These are phyloP conservation scores for Heimioporus sp. DNA, from an alignment of 768 basidiomycete species.

Conservation along the genomic window DNA sequence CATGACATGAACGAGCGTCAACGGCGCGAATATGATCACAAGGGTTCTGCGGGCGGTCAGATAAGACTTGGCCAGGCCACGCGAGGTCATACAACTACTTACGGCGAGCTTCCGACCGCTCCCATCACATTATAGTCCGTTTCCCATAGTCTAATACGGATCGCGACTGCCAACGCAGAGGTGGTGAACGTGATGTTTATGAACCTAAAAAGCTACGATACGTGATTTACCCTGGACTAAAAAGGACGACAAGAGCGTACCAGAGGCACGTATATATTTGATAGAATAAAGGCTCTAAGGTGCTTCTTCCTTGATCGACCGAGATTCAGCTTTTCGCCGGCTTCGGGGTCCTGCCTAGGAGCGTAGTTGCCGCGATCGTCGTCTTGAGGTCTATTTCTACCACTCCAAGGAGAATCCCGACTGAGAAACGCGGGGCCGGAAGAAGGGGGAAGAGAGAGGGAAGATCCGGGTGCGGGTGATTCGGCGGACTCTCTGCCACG, in stretches of 20 bases:
- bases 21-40: conserved; percentile 81
- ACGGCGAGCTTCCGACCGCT: conserved; percentile 81
- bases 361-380: conserved; percentile 14
- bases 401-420: conserved; percentile 63
- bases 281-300: conserved; percentile 64
- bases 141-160: conserved; percentile 68
- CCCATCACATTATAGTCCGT: conserved; percentile 51
- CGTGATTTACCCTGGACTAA: conserved; percentile 9
- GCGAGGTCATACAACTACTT: conserved; percentile 25
- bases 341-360: conserved; percentile 25
- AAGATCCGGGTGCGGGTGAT: conserved; percentile 23
- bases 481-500: conserved; percentile 21
- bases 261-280: conserved; percentile 76
- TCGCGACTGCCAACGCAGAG: conserved; percentile 74
- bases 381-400: conserved; percentile 8
- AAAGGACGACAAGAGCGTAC: conserved; percentile 39
- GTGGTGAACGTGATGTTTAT: conserved; percentile 83
- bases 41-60: conserved; percentile 50
- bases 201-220: conserved; percentile 71
- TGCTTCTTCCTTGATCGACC: conserved; percentile 42
- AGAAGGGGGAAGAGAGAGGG: conserved; percentile 28
- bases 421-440: conserved; percentile 61
- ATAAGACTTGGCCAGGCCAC: neutral
- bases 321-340: conserved; percentile 26
- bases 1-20: conserved; percentile 85